Evolutionary conservation across 2,329 filamentous ascomycete species (phyloP), one percentile per base, ranked within the genome.

Genomic region (Pestalotiopsis sp.): DNA sequence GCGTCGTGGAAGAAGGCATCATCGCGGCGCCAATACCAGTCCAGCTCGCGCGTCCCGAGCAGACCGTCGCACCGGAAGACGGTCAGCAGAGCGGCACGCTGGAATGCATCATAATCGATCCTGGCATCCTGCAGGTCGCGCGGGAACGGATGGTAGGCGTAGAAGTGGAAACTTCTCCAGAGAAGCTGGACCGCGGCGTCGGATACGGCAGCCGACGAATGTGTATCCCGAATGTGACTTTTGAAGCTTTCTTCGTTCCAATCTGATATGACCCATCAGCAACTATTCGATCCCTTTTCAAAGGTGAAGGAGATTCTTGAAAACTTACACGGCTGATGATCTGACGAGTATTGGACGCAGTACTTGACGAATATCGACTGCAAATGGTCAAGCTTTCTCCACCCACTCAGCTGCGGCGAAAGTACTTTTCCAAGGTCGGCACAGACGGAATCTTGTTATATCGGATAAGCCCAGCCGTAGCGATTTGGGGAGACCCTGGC

Each of bases 61-160:
- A 62, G 59, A 36, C 25, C n/a, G 27, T 62, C 59, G 23, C 59
- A 38, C 12, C 38, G 59, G 31, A 38, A 25, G 5, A 62, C 36
- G 4, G 5, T 39, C 4, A 62, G 59, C 14, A 62, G 59, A 17
- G 36, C 59, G 5, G 59, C 59, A 11, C 27, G 59, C 9, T 62
- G 27, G 12, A 62, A 62, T 9, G 27, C 59, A 7, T 41, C 27
- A 25, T 39, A 62, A 3, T 62, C 59, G 13, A 62, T 12, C 6
- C 13, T 38, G 17, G n/a, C 31, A 11, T 41, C 14, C 13, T 39
- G 12, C 4, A 39, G 12, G 13, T n/a, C 25, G 11, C 59, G 59
- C 14, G 59, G 59, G n/a, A 62, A 62, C n/a, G 59, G 59, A 25
- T 62, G 59, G 38, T 41, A 23, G 36, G 59, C 59, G 59, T 62